A percentile compares a stretch with the other conserved stretches of the same genome.
These are phyloP conservation scores for Cyberlindnera japonica DNA, from an alignment of 805 yeast genomes.

Conservation along the genomic window DNA sequence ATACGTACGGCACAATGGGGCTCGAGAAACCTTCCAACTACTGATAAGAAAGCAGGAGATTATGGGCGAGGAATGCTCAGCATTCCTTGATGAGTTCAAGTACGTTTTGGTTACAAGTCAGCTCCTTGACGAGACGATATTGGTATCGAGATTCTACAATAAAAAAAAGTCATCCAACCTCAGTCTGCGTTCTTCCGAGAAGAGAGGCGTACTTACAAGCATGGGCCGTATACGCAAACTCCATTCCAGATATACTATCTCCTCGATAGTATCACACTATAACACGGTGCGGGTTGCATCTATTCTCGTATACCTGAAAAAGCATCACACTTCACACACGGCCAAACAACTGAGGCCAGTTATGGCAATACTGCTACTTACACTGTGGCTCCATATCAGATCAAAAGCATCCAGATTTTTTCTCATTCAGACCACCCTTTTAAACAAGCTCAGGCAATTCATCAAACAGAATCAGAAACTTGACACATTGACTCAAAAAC, in stretches of 20 bases:
- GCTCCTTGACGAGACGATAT: constrained; percentile 38
- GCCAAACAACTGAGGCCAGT: constrained; percentile 1
- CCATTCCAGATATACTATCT: constrained; percentile 1
- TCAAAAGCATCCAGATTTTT: constrained; percentile 5
- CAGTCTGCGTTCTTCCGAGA: background rate
- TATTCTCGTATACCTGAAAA: constrained; percentile 2
- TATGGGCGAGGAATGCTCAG: constrained; percentile 10
- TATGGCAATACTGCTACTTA: constrained; percentile 3
- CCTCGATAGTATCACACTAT: constrained; percentile 1
- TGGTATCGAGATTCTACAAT: constrained; percentile 25
- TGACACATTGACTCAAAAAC: constrained; percentile 28
- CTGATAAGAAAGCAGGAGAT: constrained; percentile 6
- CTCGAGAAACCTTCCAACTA: constrained; percentile 2
- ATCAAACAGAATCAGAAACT: constrained; percentile 24
- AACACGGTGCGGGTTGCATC: constrained; percentile 1
- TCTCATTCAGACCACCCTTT: constrained; percentile 12
- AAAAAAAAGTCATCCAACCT: constrained; percentile 16
- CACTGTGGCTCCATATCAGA: constrained; percentile 9
- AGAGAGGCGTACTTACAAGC: constrained; percentile 2
- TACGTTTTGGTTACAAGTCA: constrained; percentile 48
- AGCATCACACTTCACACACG: background rate
- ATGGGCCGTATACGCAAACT: constrained; percentile 4
- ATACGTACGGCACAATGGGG: constrained; percentile 3
- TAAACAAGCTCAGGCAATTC: constrained; percentile 18
- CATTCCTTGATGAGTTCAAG: constrained; percentile 48